Evolutionary conservation across 2,329 filamentous ascomycete species (phyloP).

Genomic region (Colletotrichum tofieldiae): DNA sequence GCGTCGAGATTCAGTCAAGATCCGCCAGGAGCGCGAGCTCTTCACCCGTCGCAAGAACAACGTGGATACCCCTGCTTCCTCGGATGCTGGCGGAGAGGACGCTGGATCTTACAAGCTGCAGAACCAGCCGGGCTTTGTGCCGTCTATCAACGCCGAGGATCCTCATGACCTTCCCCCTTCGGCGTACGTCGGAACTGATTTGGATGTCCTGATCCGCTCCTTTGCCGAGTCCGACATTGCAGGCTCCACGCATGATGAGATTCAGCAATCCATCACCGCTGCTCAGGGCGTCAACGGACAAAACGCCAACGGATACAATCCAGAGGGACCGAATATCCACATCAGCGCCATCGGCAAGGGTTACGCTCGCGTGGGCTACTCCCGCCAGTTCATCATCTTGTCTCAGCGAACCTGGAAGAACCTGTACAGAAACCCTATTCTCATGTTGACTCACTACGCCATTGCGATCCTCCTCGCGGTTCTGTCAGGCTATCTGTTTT

Average conservation of each 20-base stretch:
- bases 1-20: slow-evolving; percentile 84
- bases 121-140: slow-evolving; percentile 60
- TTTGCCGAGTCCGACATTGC: slow-evolving; percentile 87
- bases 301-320: slow-evolving; percentile 68
- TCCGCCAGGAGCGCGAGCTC: slow-evolving; percentile 90
- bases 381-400: slow-evolving; percentile 89
- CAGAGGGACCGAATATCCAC: slow-evolving; percentile 64
- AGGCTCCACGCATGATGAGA: slow-evolving; percentile 81
- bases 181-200: slow-evolving; percentile 78
- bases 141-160: slow-evolving; percentile 79
- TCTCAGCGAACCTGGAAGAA: slow-evolving; percentile 96
- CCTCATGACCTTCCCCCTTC: slow-evolving; percentile 73
- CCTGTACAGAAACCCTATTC: slow-evolving; percentile 95
- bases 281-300: slow-evolving; percentile 79
- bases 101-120: slow-evolving; percentile 67
- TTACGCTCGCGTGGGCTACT: slow-evolving; percentile 85
- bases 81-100: slow-evolving; percentile 69
- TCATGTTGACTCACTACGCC: slow-evolving; percentile 98
- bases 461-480: slow-evolving; percentile 96
- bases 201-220: slow-evolving; percentile 84
- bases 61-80: slow-evolving; percentile 75
- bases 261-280: slow-evolving; percentile 75
- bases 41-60: slow-evolving; percentile 85
- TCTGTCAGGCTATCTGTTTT: slow-evolving; percentile 95
- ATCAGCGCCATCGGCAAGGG: slow-evolving; percentile 79